Conservation (phyloP, 257 asterid species). For the Handroanthus guayacan region DNA sequence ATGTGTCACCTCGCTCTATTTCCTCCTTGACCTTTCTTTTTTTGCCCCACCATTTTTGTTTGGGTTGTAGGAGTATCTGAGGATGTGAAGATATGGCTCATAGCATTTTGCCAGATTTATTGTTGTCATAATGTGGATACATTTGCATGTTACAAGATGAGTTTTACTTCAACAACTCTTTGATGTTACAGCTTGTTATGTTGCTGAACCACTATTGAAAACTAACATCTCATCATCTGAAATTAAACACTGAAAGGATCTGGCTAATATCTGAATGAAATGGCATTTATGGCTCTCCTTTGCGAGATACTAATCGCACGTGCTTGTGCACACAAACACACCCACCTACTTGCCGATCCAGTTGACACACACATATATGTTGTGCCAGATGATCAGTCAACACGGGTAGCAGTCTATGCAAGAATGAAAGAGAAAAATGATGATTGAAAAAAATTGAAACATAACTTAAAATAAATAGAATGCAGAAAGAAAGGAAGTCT, state of each 20-base stretch:
- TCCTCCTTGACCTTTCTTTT: conserved; percentile 10
- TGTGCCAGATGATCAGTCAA: no score
- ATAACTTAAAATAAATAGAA: no score
- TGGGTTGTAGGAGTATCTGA: conserved; percentile 24
- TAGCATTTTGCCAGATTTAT: conserved; percentile 18
- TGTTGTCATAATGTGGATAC: conserved; percentile 14
- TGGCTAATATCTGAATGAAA: no score
- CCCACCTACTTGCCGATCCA: no score
- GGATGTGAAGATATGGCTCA: not conserved
- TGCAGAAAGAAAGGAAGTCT: no score
- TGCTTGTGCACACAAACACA: no score
- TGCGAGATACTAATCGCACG: no score
- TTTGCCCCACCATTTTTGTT: conserved; percentile 16
- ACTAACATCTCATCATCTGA: not conserved
- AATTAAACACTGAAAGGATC: not conserved
- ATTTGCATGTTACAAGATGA: conserved; percentile 10
- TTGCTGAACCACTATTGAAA: not conserved
- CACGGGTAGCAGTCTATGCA: no score
- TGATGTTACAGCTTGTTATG: not conserved
- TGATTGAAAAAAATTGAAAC: no score
- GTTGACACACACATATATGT: no score
- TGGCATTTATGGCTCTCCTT: no score
- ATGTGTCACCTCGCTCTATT: conserved; percentile 2
- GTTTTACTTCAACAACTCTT: conserved; percentile 16
- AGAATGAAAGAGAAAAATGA: no score